These are phyloP conservation scores for Bipolaris zeicola DNA, from an alignment of 2,329 filamentous ascomycete genomes.

Conservation along the genomic window DNA sequence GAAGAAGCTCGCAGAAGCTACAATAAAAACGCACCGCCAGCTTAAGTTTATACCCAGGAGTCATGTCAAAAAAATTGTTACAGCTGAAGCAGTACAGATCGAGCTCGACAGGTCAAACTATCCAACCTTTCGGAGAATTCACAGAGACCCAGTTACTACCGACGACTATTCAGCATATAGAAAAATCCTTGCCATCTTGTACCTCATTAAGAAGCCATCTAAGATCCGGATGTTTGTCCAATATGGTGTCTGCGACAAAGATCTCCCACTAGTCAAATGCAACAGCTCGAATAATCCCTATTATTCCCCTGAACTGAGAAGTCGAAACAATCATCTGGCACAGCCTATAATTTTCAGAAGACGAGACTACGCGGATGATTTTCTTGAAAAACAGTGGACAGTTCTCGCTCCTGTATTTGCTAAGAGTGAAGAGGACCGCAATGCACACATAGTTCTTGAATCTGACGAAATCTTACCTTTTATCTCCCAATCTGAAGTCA, in stretches of 20 bases:
- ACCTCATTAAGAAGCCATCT: not conserved
- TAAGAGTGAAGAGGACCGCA: not conserved
- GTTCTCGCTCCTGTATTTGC: not conserved
- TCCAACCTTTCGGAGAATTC: not conserved
- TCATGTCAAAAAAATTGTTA: not conserved
- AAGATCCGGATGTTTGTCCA: not conserved
- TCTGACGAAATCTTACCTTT: not conserved
- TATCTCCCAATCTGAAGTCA: not conserved
- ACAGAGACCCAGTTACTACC: not conserved
- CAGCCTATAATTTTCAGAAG: not conserved
- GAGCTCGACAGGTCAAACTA: not conserved
- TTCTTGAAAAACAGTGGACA: not conserved
- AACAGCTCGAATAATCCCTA: not conserved
- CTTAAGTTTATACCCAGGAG: not conserved
- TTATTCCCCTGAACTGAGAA: not conserved
- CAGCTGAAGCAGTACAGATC: not conserved
- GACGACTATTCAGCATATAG: not conserved
- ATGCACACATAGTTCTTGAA: not conserved
- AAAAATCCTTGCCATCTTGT: not conserved
- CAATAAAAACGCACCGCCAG: not conserved
- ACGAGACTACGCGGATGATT: not conserved
- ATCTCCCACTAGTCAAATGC: not conserved
- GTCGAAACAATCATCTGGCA: not conserved
- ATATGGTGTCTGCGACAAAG: not conserved
- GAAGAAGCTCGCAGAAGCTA: not conserved